phyloP scores from a whole-genome alignment of 352 stramenopile genomes.

The Phytophthora cryptogea region DNA sequence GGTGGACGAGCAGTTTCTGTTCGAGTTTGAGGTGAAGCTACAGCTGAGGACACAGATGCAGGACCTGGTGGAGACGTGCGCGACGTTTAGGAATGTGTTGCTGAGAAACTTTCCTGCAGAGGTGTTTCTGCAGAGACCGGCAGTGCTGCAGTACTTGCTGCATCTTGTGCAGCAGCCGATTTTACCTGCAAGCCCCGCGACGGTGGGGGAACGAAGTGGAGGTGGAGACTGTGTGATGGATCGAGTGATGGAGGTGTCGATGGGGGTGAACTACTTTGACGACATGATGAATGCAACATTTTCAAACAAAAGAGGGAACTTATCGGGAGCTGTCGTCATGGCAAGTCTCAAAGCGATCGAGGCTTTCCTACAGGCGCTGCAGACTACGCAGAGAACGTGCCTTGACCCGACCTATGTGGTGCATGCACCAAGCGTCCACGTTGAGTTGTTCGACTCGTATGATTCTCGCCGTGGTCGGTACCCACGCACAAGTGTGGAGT shows the following conservation, averaged over 20 bases:
- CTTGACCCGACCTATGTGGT: constrained; percentile 57
- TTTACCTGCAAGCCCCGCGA: constrained; percentile 27
- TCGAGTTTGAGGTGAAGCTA: constrained; percentile 83
- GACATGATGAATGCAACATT: constrained; percentile 49
- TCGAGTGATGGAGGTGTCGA: constrained; percentile 32
- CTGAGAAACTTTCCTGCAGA: constrained; percentile 71
- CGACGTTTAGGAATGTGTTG: constrained; percentile 54
- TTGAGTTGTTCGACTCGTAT: constrained; percentile 34
- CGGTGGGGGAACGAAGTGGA: not conserved
- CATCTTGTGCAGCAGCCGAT: constrained; percentile 72
- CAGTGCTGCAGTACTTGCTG: constrained; percentile 60
- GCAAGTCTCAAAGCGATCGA: constrained; percentile 69
- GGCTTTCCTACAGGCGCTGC: constrained; percentile 53
- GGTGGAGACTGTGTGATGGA: constrained; percentile 8
- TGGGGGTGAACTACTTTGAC: constrained; percentile 82
- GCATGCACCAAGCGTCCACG: constrained; percentile 25
- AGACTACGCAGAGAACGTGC: constrained; percentile 29
- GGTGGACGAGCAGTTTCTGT: constrained; percentile 73
- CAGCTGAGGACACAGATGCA: constrained; percentile 45
- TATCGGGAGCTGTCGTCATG: constrained; percentile 55
- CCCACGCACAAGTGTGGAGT: constrained; percentile 32
- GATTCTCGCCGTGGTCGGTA: constrained; percentile 40
- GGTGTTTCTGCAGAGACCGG: constrained; percentile 70
- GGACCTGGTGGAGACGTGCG: constrained; percentile 59
- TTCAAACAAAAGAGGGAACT: constrained; percentile 51